A percentile compares a stretch with the other conserved stretches of the same genome.
These are phyloP conservation scores for Lepidium sativum DNA, from an alignment of 345 rosid species.

Conservation along the genomic window DNA sequence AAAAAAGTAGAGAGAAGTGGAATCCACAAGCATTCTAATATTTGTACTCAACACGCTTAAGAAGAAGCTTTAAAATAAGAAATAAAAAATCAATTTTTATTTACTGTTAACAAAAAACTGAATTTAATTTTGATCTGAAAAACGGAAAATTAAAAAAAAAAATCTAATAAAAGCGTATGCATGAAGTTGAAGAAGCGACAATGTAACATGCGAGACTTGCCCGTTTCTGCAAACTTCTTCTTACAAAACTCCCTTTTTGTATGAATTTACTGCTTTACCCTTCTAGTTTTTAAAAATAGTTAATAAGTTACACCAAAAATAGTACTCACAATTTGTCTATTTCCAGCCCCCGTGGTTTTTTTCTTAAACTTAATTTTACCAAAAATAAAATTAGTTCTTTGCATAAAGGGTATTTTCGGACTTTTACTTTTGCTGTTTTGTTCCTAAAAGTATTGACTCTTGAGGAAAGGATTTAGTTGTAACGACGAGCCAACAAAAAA, in stretches of 20 bases:
- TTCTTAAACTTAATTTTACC: background rate
- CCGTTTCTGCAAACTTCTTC: slow-evolving; percentile 45
- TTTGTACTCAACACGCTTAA: slow-evolving; percentile 14
- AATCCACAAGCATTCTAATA: slow-evolving; percentile 52
- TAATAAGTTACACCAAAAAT: background rate
- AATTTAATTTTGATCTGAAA: slow-evolving; percentile 6
- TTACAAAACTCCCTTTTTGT: background rate
- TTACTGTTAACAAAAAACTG: slow-evolving; percentile 12
- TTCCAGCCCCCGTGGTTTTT: background rate
- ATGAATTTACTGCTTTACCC: slow-evolving; percentile 33
- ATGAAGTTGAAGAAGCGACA: slow-evolving; percentile 49
- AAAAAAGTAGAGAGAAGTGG: slow-evolving; percentile 36
- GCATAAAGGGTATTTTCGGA: slow-evolving; percentile 3
- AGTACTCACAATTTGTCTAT: slow-evolving; percentile 8
- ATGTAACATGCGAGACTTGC: slow-evolving; percentile 77
- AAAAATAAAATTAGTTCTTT: background rate
- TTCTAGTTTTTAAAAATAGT: slow-evolving; percentile 16
- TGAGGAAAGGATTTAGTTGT: slow-evolving; percentile 31
- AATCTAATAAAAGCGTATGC: slow-evolving; percentile 49
- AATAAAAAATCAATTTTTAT: slow-evolving; percentile 16
- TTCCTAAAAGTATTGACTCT: too few species aligned
- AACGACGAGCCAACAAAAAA: slow-evolving; percentile 30
- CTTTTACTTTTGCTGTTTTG: too few species aligned
- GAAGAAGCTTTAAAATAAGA: background rate
- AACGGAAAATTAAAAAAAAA: slow-evolving; percentile 24